These are phyloP conservation scores for Trichoderma koningii DNA, from an alignment of 2,329 filamentous ascomycete species.

Conservation along the genomic window DNA sequence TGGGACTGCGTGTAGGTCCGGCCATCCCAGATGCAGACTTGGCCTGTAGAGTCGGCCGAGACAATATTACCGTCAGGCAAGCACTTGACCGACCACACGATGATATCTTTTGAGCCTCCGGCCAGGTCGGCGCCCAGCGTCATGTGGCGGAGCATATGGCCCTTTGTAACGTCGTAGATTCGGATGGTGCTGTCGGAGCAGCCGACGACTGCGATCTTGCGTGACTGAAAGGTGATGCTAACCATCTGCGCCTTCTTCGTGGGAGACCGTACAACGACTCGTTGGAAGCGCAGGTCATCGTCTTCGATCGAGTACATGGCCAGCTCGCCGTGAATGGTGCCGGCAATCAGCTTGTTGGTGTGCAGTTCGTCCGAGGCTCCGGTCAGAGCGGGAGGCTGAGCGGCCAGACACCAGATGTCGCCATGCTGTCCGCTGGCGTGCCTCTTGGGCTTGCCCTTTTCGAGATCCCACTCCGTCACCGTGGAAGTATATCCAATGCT, in stretches of 20 bases:
- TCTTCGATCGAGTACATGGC: conserved; percentile 86
- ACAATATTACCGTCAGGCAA: conserved; percentile 86
- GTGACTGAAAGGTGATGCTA: conserved; percentile 86
- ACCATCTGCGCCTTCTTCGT: conserved; percentile 87
- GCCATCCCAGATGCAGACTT: conserved; percentile 90
- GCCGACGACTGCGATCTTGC: conserved; percentile 79
- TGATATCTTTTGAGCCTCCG: conserved; percentile 78
- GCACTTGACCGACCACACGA: conserved; percentile 92
- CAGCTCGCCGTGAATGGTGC: conserved; percentile 88
- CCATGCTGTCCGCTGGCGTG: conserved; percentile 91
- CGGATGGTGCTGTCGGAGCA: conserved; percentile 97
- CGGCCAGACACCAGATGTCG: conserved; percentile 94
- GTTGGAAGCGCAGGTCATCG: conserved; percentile 77
- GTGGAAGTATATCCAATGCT: conserved; percentile 93
- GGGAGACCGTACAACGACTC: conserved; percentile 72
- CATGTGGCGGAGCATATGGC: conserved; percentile 76
- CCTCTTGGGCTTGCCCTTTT: conserved; percentile 72
- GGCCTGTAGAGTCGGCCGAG: conserved; percentile 91
- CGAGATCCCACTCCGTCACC: conserved; percentile 93
- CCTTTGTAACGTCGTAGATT: conserved; percentile 81
- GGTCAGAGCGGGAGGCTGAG: conserved; percentile 63
- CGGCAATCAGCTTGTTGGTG: conserved; percentile 70
- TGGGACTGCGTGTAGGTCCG: conserved; percentile 89
- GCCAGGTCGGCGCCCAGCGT: conserved; percentile 77
- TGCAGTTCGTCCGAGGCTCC: conserved; percentile 41